Base-by-base conservation (phyloP, 2,329 filamentous ascomycete genomes). In the Didymella pinodella region DNA sequence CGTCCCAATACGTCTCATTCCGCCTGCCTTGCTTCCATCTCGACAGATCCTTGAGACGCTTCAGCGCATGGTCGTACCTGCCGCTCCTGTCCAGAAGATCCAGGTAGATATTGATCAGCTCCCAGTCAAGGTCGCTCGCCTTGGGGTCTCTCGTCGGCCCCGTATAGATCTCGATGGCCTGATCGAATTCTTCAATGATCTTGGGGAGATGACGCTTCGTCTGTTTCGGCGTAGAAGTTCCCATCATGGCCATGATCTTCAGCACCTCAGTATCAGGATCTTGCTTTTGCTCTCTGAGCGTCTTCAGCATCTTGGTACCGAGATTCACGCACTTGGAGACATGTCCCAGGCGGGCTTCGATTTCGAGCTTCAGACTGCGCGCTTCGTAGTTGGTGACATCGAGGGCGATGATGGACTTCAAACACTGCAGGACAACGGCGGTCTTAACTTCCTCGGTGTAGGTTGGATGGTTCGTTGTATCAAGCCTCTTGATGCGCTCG, bases 11-110 rank as follows among this genome's bases (percentile, higher is more conserved):
- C 0, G 71, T 76, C 74, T 99, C 93, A 4, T 85, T 80, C 34
- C 83, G 80, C 48, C 95, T 88, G 8, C 91, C 91, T 38, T 97
- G 82, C 54, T 97, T 82, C 92, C 93, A 97, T 56, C 96, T 84
- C 22, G 90, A 86, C 16, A 97, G 77, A 2, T 82, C 82, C 73
- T 91, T 95, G 12, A 96, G 81, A 62, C 89, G 86, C 28, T 77
- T 77, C 2, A 96, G 84, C 2, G 90, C 93, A 64, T 88, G 83
- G 6, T 82, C 77, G 67, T 88, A 90, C 53, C 86, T 83, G 36
- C 84, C 83, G 10, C 86, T 77, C 47, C 88, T 86, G 28, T 88
- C 86, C 61, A 93, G 88, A 18, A 98, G 83, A 69, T 97, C 92
- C 38, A 92, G 85, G 65, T 95, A 97, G 53, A 93, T 90, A 61